These are phyloP conservation scores for Narthecium ossifragum DNA, from an alignment of 106 monocot species.

Conservation along the genomic window DNA sequence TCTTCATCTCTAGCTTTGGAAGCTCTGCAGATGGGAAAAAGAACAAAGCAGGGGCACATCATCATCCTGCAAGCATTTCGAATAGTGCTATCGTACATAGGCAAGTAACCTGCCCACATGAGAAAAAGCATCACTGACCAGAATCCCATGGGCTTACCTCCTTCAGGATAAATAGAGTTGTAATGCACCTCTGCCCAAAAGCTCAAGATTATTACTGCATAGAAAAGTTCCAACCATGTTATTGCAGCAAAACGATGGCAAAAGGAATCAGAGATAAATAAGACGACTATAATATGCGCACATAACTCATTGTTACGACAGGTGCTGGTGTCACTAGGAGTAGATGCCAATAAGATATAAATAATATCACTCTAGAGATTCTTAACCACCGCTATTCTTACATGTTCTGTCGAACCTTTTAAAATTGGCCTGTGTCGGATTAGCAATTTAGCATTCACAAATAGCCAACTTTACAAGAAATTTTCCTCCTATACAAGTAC, in stretches of 20 bases:
- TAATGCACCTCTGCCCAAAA: constrained; percentile 84
- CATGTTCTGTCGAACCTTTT: too few relatives aligned
- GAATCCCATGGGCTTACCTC: constrained; percentile 27
- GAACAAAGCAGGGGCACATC: not conserved
- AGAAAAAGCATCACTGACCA: not conserved
- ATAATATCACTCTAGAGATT: too few relatives aligned
- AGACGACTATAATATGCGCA: not conserved
- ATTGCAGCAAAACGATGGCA: not conserved
- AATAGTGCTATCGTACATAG: not conserved
- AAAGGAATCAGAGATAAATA: not conserved
- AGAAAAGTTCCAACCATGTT: not conserved
- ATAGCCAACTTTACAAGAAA: too few relatives aligned
- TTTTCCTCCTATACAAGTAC: too few relatives aligned
- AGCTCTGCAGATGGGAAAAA: constrained; percentile 29
- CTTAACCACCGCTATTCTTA: too few relatives aligned
- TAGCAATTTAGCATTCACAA: too few relatives aligned
- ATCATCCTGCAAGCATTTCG: not conserved
- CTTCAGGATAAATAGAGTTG: constrained; percentile 72
- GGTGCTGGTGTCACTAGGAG: too few relatives aligned
- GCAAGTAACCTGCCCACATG: not conserved
- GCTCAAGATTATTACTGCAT: constrained; percentile 59
- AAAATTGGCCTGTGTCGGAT: too few relatives aligned
- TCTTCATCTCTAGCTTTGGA: constrained; percentile 32
- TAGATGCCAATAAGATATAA: too few relatives aligned
- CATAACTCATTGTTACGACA: not conserved